Evolutionary conservation across 371 early-diverging fungal species (phyloP), one percentile per base, ranked within the genome.

Genomic region (Mortierella sp.): DNA sequence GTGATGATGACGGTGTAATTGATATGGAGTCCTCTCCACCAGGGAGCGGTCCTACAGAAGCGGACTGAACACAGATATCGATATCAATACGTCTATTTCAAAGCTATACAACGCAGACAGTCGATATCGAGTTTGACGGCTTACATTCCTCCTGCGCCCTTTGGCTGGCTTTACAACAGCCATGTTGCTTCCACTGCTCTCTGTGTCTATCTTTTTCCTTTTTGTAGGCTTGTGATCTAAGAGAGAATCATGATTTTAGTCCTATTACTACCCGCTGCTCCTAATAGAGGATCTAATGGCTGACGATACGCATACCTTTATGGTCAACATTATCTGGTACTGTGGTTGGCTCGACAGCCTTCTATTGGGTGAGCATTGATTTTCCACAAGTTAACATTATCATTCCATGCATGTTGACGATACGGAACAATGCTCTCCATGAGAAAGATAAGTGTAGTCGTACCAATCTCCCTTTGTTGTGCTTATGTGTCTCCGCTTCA

Each of bases 141-240:
- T 22, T 71, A 76, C 76, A 36, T 58, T 67, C 43, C 61, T 70
- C 53, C 74, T 63, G 11, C 67, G 57, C 28, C 59, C 67, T 50
- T 58, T 70, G 1, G 22, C 16, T 50, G 53, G 36, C 10, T 68
- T 59, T 24, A 16, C 36, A 47, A 10, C 22, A 10, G 24, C 1
- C 11, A 8, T 32, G 9, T 63, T 67, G 16, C 19, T 21, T 32
- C 32, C 53, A 15, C n/a, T 48, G 19, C 58, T 45, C 24, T 77
- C 72, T 38, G 67, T 68, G 28, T 47, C 57, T 21, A 22, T 10
- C 41, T 52, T 73, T 69, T 73, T 78, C 67, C 70, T 57, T 50
- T 78, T 78, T 13, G 24, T 53, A 0, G 69, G 74, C 38, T 62
- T 69, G 32, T 61, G 74, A 24, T 78, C 78, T 78, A 58, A 38